Evolutionary conservation across 2,329 filamentous ascomycete genomes (phyloP), one percentile per base, ranked within the genome.

Genomic region (Cyanodermella asteris): DNA sequence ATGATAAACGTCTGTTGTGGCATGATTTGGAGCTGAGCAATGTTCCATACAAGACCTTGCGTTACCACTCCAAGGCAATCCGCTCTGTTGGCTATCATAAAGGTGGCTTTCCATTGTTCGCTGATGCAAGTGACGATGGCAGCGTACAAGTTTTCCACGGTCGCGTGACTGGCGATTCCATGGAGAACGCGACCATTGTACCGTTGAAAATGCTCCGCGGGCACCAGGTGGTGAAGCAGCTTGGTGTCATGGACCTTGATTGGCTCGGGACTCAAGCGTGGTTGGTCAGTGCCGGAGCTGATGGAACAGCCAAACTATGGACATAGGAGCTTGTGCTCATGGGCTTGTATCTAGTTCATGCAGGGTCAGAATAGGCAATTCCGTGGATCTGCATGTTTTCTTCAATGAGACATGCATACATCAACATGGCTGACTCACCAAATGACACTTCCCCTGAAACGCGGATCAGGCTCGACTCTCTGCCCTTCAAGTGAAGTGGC

Each of bases 201-300:
- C 87, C 87, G 6, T 62, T 97, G 34, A 97, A 94, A 61, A 80
- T 91, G 41, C 61, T 97, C 24, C 73, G 67, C 42, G 87, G 87
- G 1, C 87, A 97, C 53, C 76, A 73, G 50, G 70, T 94, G 3
- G 73, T 75, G 42, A 74, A 67, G 42, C 73, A 81, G 36, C 53
- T 97, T 29, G 87, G 87, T 36, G 82, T 94, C 10, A 61, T 94
- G 58, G 84, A 91, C 46, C 55, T 97, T 15, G 78, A 91, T 42
- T 97, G 90, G 90, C 87, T 97, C 55, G 80, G 81, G 5, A 67
- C 64, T 34, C 78, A 94, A 50, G 80, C 84, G 3, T 94, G 87
- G 87, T 74, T 76, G 50, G 72, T 91, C 26, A 90, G 76, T 56
- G 84, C 82, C 23, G 87, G 87, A 37, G 82, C 84, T 2, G 87